Percentiles rank a stretch among this genome's conserved stretches.
These are phyloP conservation scores for Aspergillus ochraceoroseus DNA, from an alignment of 2,329 filamentous ascomycete genomes.

Conservation along the genomic window DNA sequence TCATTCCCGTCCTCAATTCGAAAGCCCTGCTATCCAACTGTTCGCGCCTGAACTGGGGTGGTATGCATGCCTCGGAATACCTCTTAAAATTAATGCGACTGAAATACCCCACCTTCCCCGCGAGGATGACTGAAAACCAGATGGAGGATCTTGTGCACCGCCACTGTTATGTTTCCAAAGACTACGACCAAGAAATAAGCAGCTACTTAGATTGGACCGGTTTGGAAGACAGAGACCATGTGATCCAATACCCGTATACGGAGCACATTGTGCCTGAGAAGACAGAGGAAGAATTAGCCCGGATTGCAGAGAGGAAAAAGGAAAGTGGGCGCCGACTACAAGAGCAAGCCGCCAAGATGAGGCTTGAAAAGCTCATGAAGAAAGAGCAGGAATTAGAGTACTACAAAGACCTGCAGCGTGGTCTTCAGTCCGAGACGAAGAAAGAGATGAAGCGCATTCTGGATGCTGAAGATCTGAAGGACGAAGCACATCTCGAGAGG, in stretches of 20 bases:
- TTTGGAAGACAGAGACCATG: slow-evolving; percentile 78
- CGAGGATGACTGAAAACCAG: slow-evolving; percentile 79
- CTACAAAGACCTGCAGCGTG: slow-evolving; percentile 74
- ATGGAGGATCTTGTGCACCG: slow-evolving; percentile 81
- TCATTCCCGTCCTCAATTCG: slow-evolving; percentile 85
- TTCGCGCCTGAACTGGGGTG: slow-evolving; percentile 90
- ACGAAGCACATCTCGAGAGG: slow-evolving; percentile 79
- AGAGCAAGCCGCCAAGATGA: slow-evolving; percentile 96
- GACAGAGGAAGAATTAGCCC: slow-evolving; percentile 85
- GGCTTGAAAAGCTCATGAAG: slow-evolving; percentile 86
- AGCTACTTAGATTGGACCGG: slow-evolving; percentile 85
- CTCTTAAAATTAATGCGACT: slow-evolving; percentile 80
- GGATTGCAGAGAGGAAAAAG: slow-evolving; percentile 87
- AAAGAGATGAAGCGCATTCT: slow-evolving; percentile 84
- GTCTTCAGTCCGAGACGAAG: slow-evolving; percentile 71
- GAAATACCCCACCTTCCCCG: slow-evolving; percentile 86
- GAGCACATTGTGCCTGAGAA: slow-evolving; percentile 89
- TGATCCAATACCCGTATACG: slow-evolving; percentile 89
- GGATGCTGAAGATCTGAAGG: slow-evolving; percentile 86
- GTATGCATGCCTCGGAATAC: slow-evolving; percentile 84
- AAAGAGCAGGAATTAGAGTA: slow-evolving; percentile 96
- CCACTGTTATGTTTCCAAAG: slow-evolving; percentile 81
- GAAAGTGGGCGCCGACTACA: slow-evolving; percentile 88
- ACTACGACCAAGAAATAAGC: slow-evolving; percentile 74
- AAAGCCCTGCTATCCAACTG: slow-evolving; percentile 81